Evolutionary conservation across 306 rosid genomes (phyloP), one percentile per base, ranked within the genome.

Genomic region (Calophaca sinica): DNA sequence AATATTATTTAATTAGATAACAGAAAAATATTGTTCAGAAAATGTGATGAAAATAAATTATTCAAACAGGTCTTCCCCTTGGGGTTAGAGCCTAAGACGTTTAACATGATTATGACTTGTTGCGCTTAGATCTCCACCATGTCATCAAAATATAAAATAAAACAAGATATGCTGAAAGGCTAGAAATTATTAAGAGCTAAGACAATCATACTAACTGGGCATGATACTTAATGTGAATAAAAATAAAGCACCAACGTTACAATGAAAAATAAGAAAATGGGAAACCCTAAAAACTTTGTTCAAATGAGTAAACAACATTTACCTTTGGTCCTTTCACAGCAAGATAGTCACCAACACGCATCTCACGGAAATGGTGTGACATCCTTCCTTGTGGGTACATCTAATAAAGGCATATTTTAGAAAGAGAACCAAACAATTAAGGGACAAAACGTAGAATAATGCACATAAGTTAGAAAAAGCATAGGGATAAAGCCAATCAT

Each of bases 331-430:
- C 99, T 87, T 80, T 96, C 20, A 96, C 98, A 41, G 97, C 70
- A 76, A 96, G 96, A 67, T 57, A 72, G 81, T 92, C 96, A 69
- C 99, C 99, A 52, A 85, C 96, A 39, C 86, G 89, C 98, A 96
- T 64, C 86, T 96, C 97, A 36, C 97, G 96, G 81, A 96, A 96
- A 83, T 96, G 99, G 68, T 96, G 96, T n/a, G 99, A 96, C 99
- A 96, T 96, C 85, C 98, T 92, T 87, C 99, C 99, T 96, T 92
- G 98, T 12, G 99, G 99, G 85, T 96, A 96, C 99, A 96, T 96
- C 99, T 96, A 69, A 49, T 53, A 64, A 64, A 62, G 55, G 4
- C 65, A 81, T 69, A 49, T 38, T 6, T 26, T 42, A 75, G 59
- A 59, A 14, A 62, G 39, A 31, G 59, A 42, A 52, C 52, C 79